Evolutionary conservation across 2,329 filamentous ascomycete genomes (phyloP).

Genomic region (Magnaporthiopsis poae): DNA sequence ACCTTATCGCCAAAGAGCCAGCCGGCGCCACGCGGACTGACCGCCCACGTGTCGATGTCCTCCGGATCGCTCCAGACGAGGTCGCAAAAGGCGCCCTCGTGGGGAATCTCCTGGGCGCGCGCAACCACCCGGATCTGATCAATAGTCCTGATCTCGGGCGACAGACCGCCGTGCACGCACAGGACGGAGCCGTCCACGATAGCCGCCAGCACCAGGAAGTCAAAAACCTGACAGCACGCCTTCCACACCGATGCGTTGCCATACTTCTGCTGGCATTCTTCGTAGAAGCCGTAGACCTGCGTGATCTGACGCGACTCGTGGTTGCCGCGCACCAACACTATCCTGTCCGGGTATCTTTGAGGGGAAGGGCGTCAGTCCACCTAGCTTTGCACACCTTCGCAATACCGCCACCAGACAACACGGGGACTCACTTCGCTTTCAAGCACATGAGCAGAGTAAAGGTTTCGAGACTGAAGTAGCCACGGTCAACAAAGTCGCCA

Average conservation of each 20-base stretch:
- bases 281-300: constrained; percentile 98
- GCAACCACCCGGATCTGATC: constrained; percentile 99
- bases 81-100: constrained; percentile 97
- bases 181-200: constrained; percentile 98
- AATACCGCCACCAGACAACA: not conserved
- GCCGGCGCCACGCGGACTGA: constrained; percentile 88
- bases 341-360: constrained; percentile 82
- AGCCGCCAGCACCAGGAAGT: constrained; percentile 90
- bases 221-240: constrained; percentile 98
- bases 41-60: constrained; percentile 90
- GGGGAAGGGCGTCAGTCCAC: constrained; percentile 6
- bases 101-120: constrained; percentile 91
- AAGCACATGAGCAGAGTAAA: constrained; percentile 95
- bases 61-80: constrained; percentile 97
- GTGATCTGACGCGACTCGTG: constrained; percentile 97
- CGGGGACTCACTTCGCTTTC: constrained; percentile 51
- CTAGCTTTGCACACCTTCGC: not conserved
- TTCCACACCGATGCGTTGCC: constrained; percentile 99
- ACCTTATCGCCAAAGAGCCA: constrained; percentile 98
- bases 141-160: constrained; percentile 87
- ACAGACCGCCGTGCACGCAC: constrained; percentile 88
- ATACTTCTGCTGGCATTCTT: constrained; percentile 95
- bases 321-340: constrained; percentile 93
- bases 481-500: constrained; percentile 94
- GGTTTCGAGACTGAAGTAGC: constrained; percentile 94